Conservation (phyloP, 2,329 filamentous ascomycete genomes). For the Coccinonectria pachysandricola region DNA sequence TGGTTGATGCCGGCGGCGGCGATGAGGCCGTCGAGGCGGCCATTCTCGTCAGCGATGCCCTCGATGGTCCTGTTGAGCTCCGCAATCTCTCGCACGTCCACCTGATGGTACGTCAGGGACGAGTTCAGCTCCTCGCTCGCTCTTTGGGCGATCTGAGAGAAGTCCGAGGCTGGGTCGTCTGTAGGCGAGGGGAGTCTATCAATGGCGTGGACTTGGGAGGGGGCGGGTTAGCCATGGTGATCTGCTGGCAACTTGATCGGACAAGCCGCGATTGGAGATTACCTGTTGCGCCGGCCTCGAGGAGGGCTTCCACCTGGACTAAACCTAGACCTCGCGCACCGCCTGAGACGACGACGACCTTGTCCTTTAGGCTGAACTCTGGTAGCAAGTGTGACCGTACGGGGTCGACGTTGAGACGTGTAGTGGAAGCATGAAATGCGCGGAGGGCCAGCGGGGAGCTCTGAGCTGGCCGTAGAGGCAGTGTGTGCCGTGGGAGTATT, state of each 20-base stretch:
- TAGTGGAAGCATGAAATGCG: conserved; percentile 12
- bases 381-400: conserved; percentile 36
- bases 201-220: conserved; percentile 49
- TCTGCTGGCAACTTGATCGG: too few relatives aligned
- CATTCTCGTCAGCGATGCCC: conserved; percentile 58
- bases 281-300: conserved; percentile 69
- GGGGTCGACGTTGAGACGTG: conserved; percentile 8
- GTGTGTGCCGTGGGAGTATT: conserved; percentile 6
- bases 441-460: conserved; percentile 7
- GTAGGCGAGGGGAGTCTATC: conserved; percentile 49
- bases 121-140: conserved; percentile 56
- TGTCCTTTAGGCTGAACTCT: conserved; percentile 66
- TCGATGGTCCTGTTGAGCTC: conserved; percentile 57
- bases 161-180: conserved; percentile 39
- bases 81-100: conserved; percentile 68
- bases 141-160: conserved; percentile 52
- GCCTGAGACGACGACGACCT: conserved; percentile 67
- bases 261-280: too few relatives aligned
- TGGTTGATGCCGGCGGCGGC: conserved; percentile 65
- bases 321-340: conserved; percentile 69
- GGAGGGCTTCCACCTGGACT: conserved; percentile 65
- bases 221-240: conserved; percentile 6
- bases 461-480: conserved; percentile 5
- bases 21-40: conserved; percentile 69
- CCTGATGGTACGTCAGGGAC: conserved; percentile 61